Percentiles rank a stretch among this genome's conserved stretches.
phyloP scores from a whole-genome alignment of 352 stramenopile species.

The Globisporangium iwayamae region DNA sequence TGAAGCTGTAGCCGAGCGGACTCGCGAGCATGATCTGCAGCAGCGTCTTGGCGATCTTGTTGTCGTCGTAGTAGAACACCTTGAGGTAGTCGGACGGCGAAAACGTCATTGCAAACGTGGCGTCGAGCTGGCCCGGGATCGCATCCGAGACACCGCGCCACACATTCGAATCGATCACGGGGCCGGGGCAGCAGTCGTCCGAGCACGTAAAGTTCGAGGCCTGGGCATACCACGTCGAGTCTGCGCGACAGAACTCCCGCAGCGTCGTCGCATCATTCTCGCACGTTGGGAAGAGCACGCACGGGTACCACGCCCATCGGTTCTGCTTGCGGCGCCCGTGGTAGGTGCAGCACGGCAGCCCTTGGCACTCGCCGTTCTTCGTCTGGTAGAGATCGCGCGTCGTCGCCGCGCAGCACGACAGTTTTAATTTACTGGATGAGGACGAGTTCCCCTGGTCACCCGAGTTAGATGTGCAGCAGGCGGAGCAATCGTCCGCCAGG shows the following conservation, averaged over 20 bases:
- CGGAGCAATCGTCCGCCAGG: slow-evolving; percentile 53
- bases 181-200: slow-evolving; percentile 66
- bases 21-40: slow-evolving; percentile 75
- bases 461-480: slow-evolving; percentile 35
- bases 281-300: slow-evolving; percentile 74
- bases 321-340: slow-evolving; percentile 60
- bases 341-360: slow-evolving; percentile 75
- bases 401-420: slow-evolving; percentile 53
- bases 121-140: slow-evolving; percentile 67
- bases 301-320: slow-evolving; percentile 77
- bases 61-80: slow-evolving; percentile 47
- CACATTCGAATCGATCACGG: slow-evolving; percentile 68
- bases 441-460: slow-evolving; percentile 12
- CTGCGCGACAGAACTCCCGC: slow-evolving; percentile 44
- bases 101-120: slow-evolving; percentile 70
- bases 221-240: slow-evolving; percentile 45
- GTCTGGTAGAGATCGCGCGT: slow-evolving; percentile 55
- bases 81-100: slow-evolving; percentile 65
- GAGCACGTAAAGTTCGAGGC: slow-evolving; percentile 62
- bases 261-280: slow-evolving; percentile 62
- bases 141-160: slow-evolving; percentile 55
- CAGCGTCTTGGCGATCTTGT: slow-evolving; percentile 37
- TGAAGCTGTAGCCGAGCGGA: slow-evolving; percentile 64
- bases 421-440: slow-evolving; percentile 17
- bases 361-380: slow-evolving; percentile 62